Conservation (phyloP, 306 rosid genomes). For the Mimosa pudica region DNA sequence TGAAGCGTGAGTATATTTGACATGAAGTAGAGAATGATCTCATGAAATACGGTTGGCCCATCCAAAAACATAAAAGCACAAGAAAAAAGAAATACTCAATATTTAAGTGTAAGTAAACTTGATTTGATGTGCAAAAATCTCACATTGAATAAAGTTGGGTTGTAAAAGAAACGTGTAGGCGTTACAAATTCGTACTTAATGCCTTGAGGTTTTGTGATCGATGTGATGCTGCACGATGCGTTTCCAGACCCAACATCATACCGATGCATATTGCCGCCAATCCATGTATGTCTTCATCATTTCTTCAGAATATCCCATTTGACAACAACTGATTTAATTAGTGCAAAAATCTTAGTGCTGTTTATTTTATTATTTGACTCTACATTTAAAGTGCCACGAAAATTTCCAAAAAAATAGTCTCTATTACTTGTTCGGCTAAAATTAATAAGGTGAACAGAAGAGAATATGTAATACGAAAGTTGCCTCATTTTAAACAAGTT, state of each 20-base stretch:
- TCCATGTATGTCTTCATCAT: neutral
- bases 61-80: too few relatives aligned
- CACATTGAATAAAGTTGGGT: too few relatives aligned
- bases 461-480: neutral
- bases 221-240: too few relatives aligned
- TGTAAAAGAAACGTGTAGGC: too few relatives aligned
- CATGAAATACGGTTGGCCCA: too few relatives aligned
- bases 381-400: neutral
- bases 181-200: too few relatives aligned
- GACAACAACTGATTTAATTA: neutral
- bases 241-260: neutral
- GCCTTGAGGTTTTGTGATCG: too few relatives aligned
- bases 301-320: neutral
- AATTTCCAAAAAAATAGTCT: neutral
- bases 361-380: constrained; percentile 2
- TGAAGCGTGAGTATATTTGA: too few relatives aligned
- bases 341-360: neutral
- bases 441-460: neutral
- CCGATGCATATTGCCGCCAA: neutral
- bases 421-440: neutral
- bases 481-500: neutral
- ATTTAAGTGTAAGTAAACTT: too few relatives aligned
- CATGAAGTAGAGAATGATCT: too few relatives aligned
- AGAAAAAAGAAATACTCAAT: too few relatives aligned
- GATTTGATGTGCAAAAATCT: too few relatives aligned